A percentile compares a stretch with the other conserved stretches of the same genome.
Conservation (phyloP, 352 stramenopile species). For the Globisporangium lucens region DNA sequence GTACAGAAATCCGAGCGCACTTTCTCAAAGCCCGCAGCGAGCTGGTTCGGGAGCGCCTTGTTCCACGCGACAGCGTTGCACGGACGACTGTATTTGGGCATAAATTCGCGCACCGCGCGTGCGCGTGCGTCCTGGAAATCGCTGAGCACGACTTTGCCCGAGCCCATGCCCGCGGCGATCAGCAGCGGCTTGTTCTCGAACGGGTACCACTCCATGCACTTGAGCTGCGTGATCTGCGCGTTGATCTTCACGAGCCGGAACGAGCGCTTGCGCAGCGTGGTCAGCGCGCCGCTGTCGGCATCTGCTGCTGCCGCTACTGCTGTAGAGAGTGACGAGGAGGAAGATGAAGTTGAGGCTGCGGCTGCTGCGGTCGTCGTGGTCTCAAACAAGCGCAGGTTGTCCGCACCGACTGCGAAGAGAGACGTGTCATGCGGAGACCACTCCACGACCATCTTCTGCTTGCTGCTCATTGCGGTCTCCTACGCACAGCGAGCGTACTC, state of each 20-base stretch:
- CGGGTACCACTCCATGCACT: slow-evolving; percentile 84
- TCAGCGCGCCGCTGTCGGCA: slow-evolving; percentile 17
- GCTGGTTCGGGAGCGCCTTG: slow-evolving; percentile 60
- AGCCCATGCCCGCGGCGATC: slow-evolving; percentile 69
- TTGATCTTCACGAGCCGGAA: slow-evolving; percentile 84
- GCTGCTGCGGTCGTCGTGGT: slow-evolving; percentile 25
- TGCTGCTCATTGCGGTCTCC: slow-evolving; percentile 60
- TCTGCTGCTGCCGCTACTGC: slow-evolving; percentile 5
- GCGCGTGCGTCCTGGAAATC: slow-evolving; percentile 73
- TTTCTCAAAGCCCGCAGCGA: slow-evolving; percentile 85
- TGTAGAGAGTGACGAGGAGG: not conserved
- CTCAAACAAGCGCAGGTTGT: slow-evolving; percentile 85
- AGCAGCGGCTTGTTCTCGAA: slow-evolving; percentile 70
- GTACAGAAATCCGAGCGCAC: slow-evolving; percentile 84
- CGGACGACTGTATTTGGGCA: slow-evolving; percentile 77
- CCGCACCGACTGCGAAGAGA: slow-evolving; percentile 77
- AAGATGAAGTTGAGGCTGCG: not conserved
- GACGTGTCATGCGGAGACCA: slow-evolving; percentile 83
- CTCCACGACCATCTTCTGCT: slow-evolving; percentile 68
- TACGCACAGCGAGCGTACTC: not conserved
- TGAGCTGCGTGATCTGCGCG: slow-evolving; percentile 69
- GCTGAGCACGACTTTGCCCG: slow-evolving; percentile 80
- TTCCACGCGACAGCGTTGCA: slow-evolving; percentile 88
- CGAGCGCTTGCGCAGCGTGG: slow-evolving; percentile 79
- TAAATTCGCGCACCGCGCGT: slow-evolving; percentile 64